Evolutionary conservation across 2,329 filamentous ascomycete genomes (phyloP).

Genomic region (Phaeosphaeriaceae sp.): DNA sequence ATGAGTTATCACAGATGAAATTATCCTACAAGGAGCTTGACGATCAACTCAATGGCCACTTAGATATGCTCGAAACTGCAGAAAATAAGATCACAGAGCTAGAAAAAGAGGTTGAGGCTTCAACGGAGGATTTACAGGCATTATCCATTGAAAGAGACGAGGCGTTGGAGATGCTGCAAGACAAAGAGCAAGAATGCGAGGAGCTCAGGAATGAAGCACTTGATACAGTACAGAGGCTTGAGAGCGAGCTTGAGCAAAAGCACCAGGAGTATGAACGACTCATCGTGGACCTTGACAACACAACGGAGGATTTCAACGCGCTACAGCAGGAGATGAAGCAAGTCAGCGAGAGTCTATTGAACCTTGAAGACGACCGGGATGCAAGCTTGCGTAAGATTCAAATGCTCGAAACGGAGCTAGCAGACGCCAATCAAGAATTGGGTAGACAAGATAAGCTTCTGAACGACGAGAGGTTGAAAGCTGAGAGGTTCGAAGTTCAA

Average conservation of each 20-base stretch:
- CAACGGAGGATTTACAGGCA: conserved; percentile 78
- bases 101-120: conserved; percentile 80
- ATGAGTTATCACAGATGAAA: conserved; percentile 84
- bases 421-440: conserved; percentile 84
- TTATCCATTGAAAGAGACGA: conserved; percentile 87
- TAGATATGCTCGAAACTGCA: conserved; percentile 75
- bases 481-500: conserved; percentile 85
- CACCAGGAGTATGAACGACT: conserved; percentile 73
- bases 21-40: conserved; percentile 90
- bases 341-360: conserved; percentile 83
- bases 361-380: conserved; percentile 88
- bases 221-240: conserved; percentile 63
- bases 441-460: conserved; percentile 85
- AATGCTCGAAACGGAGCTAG: conserved; percentile 80
- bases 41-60: conserved; percentile 78
- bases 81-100: conserved; percentile 68
- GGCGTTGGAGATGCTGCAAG: conserved; percentile 74
- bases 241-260: conserved; percentile 73
- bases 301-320: conserved; percentile 87
- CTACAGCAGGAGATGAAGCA: conserved; percentile 92
- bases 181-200: conserved; percentile 61
- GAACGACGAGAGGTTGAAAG: conserved; percentile 84
- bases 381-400: conserved; percentile 79
- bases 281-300: conserved; percentile 73
- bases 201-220: conserved; percentile 64